These are phyloP conservation scores for Debaryomyces psychrophilus DNA, from an alignment of 1,139 yeast species.

Conservation along the genomic window DNA sequence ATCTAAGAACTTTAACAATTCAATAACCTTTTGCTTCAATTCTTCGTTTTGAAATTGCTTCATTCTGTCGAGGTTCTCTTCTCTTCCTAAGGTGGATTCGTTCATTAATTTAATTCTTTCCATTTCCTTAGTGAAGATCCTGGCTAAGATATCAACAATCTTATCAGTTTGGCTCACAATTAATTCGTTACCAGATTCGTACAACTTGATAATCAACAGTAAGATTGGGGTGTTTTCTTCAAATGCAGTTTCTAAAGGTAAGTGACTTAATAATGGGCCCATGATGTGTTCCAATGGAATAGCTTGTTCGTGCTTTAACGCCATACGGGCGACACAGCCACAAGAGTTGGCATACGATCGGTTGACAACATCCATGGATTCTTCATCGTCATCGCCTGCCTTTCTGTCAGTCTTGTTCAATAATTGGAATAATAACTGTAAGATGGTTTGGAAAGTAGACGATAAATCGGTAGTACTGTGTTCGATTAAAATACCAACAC, in stretches of 20 bases:
- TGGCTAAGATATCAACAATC: conserved; percentile 67
- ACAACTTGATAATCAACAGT: conserved; percentile 71
- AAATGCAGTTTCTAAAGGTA: conserved; percentile 86
- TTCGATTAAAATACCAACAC: conserved; percentile 82
- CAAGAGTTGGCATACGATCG: conserved; percentile 92
- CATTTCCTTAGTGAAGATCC: conserved; percentile 71
- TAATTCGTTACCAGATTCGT: conserved; percentile 61
- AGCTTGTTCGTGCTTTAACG: conserved; percentile 67
- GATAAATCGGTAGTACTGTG: conserved; percentile 60
- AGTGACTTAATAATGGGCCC: conserved; percentile 72
- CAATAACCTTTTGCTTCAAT: conserved; percentile 64
- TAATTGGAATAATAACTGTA: conserved; percentile 77
- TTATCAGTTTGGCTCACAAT: conserved; percentile 63
- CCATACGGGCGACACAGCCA: conserved; percentile 96
- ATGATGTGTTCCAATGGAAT: conserved; percentile 83
- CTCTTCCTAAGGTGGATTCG: conserved; percentile 81
- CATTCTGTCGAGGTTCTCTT: conserved; percentile 73
- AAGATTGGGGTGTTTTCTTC: conserved; percentile 94
- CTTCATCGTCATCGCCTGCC: conserved; percentile 68
- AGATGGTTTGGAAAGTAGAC: conserved; percentile 65
- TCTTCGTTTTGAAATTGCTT: conserved; percentile 78
- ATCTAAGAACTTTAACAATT: conserved; percentile 74
- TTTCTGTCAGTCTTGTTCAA: conserved; percentile 77
- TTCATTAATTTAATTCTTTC: conserved; percentile 69
- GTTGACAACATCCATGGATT: conserved; percentile 76